Evolutionary conservation across 768 basidiomycete species (phyloP), one percentile per base, ranked within the genome.

Genomic region (Pleurotus salmoneostramineus): DNA sequence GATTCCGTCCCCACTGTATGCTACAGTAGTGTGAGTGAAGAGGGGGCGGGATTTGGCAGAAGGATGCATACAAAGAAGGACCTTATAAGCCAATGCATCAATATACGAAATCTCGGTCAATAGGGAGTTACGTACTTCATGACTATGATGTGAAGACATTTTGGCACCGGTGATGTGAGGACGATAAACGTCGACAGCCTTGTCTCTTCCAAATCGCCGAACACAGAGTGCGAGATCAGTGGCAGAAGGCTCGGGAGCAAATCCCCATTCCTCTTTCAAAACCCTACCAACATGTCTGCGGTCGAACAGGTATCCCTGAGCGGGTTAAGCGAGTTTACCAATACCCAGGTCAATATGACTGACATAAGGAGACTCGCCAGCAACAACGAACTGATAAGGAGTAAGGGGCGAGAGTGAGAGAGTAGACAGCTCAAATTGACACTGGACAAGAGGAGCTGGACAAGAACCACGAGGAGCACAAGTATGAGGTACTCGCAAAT

Each of bases 371-470:
- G 88, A 84, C 61, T 88, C 83, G 35, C 93, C 93, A 3, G 89
- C 92, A 35, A 94, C 91, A 15, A 94, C 85, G 61, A 95, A 86
- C 57, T 92, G 87, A 64, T 91, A 88, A 0, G 93, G 92, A 0
- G 89, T 85, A 11, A 93, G 74, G 2, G 88, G 82, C 14, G 93
- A 93, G 21, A 90, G 72, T 2, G 91, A 81, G 45, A 95, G 71
- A 15, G 90, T 84, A 6, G 85, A 91, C 47, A 95, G 76, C 52
- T 87, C 78, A 68, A 85, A 76, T 51, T 80, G 76, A 40, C 91
- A 70, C 60, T 80, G 78, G 15, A 92, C 79, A 12, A 96, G 74
- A 1, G 92, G 87, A 14, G 85, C 73, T 21, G 92, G 87, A 67
- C 93, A 96, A 7, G 74, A 66, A 12, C 66, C 63, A 32, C 70